Evolutionary conservation across 73 alveolate species (phyloP).

Genomic region (Paramecium biaurelia): DNA sequence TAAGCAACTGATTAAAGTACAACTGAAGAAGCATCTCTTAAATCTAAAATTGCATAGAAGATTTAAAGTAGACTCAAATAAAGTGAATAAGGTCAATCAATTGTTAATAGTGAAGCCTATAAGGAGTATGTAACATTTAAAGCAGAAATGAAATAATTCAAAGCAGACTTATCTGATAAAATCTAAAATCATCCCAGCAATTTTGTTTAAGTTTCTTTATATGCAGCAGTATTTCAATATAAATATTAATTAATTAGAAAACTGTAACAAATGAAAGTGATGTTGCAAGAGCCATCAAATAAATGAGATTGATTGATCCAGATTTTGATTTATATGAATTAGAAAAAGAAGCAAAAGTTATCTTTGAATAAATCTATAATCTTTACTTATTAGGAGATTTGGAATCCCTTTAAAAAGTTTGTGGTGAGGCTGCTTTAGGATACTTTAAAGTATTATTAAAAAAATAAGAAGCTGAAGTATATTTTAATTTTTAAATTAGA

Average conservation of each 20-base stretch:
- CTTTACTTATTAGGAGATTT: slow-evolving; percentile 16
- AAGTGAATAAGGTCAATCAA: background rate
- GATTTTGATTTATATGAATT: slow-evolving; percentile 23
- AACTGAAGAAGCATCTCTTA: background rate
- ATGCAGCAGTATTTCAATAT: background rate
- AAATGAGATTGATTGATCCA: slow-evolving; percentile 44
- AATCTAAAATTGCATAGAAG: background rate
- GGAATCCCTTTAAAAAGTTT: background rate
- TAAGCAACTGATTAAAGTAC: background rate
- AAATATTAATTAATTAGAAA: background rate
- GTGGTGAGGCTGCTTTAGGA: slow-evolving; percentile 46
- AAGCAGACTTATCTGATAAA: background rate
- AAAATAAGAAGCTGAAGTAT: slow-evolving; percentile 33
- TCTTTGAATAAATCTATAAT: slow-evolving; percentile 12
- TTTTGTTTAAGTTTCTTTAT: slow-evolving; percentile 3
- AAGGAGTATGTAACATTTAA: slow-evolving; percentile 10
- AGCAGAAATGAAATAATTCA: slow-evolving; percentile 11
- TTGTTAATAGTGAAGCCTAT: background rate
- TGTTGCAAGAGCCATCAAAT: slow-evolving; percentile 13
- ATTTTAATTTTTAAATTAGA: background rate
- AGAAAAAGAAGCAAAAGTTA: slow-evolving; percentile 48
- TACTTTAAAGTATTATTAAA: slow-evolving; percentile 13
- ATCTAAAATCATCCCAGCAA: slow-evolving; percentile 26
- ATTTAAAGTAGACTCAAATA: background rate
- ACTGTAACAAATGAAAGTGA: slow-evolving; percentile 19